phyloP scores from a whole-genome alignment of 257 asterid species.

The Schizonepeta tenuifolia region DNA sequence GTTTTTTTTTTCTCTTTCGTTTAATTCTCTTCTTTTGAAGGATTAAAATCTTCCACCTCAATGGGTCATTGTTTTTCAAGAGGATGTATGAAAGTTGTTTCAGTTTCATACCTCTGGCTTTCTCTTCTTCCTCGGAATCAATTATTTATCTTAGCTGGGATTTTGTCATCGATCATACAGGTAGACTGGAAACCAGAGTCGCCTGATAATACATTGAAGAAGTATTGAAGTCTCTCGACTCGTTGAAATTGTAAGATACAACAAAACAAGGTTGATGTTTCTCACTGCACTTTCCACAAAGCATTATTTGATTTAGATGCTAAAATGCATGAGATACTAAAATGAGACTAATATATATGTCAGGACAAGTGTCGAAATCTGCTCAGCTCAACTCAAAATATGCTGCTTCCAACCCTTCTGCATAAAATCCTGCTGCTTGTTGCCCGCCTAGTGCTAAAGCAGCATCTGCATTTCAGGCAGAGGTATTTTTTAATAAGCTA shows the following conservation, averaged over 20 bases:
- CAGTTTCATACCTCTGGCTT: constrained; percentile 62
- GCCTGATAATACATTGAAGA: constrained; percentile 69
- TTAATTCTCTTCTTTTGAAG: constrained; percentile 44
- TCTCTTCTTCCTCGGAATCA: constrained; percentile 20
- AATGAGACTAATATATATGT: constrained; percentile 30
- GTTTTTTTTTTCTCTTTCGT: not conserved
- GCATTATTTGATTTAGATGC: constrained; percentile 14
- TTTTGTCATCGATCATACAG: constrained; percentile 45
- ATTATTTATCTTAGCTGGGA: constrained; percentile 36
- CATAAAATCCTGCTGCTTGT: constrained; percentile 91
- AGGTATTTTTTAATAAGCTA: constrained; percentile 50
- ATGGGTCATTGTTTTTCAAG: constrained; percentile 87
- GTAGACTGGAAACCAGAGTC: constrained; percentile 96
- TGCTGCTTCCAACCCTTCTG: constrained; percentile 53
- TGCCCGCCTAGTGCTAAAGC: constrained; percentile 97
- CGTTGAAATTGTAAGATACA: constrained; percentile 67
- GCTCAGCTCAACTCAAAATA: constrained; percentile 55
- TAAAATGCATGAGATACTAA: constrained; percentile 11
- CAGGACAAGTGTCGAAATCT: constrained; percentile 75
- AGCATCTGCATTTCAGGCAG: constrained; percentile 83
- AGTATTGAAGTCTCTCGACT: constrained; percentile 58
- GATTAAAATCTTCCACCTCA: constrained; percentile 85
- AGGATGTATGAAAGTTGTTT: constrained; percentile 80
- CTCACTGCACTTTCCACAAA: constrained; percentile 6
- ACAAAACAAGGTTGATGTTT: constrained; percentile 71